These are phyloP conservation scores for Arthrinium puccinioides DNA, from an alignment of 2,329 filamentous ascomycete genomes.

Conservation along the genomic window DNA sequence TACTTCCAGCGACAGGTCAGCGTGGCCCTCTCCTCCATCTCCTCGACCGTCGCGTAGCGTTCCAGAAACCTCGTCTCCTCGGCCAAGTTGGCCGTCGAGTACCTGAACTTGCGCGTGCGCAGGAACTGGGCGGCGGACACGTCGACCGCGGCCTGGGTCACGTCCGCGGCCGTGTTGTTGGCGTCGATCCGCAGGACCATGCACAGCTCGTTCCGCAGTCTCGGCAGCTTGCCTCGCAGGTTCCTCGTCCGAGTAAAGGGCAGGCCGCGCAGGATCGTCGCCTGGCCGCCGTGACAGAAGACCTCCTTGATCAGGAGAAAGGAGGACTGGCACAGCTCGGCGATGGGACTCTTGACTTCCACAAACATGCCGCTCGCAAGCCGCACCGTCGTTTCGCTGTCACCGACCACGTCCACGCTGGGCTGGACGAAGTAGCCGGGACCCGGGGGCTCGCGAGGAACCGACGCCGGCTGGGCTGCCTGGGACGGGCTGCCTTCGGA, in stretches of 20 bases:
- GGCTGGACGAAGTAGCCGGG: no score
- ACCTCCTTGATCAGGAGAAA: constrained; percentile 1
- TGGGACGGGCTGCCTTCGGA: not conserved
- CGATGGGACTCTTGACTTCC: not conserved
- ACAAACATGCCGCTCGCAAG: not conserved
- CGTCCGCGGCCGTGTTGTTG: constrained; percentile 14
- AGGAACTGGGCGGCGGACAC: constrained; percentile 15
- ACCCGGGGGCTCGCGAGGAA: no score
- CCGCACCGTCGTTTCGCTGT: not conserved
- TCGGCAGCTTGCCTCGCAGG: constrained; percentile 17
- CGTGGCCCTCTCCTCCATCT: constrained; percentile 21
- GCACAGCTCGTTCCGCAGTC: constrained; percentile 21
- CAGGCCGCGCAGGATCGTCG: constrained; percentile 15
- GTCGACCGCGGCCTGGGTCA: constrained; percentile 18
- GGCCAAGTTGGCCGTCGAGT: constrained; percentile 25
- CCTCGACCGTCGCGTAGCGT: constrained; percentile 9
- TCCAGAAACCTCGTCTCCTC: constrained; percentile 10
- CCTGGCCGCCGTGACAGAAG: not conserved
- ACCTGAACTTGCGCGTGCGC: constrained; percentile 17
- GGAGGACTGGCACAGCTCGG: not conserved
- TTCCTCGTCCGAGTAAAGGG: constrained; percentile 19
- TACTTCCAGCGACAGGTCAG: constrained; percentile 29
- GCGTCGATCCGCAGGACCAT: constrained; percentile 18
- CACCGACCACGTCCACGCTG: no score
- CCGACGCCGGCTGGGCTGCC: no score